phyloP scores from a whole-genome alignment of 257 asterid species.

The Solanum etuberosum region DNA sequence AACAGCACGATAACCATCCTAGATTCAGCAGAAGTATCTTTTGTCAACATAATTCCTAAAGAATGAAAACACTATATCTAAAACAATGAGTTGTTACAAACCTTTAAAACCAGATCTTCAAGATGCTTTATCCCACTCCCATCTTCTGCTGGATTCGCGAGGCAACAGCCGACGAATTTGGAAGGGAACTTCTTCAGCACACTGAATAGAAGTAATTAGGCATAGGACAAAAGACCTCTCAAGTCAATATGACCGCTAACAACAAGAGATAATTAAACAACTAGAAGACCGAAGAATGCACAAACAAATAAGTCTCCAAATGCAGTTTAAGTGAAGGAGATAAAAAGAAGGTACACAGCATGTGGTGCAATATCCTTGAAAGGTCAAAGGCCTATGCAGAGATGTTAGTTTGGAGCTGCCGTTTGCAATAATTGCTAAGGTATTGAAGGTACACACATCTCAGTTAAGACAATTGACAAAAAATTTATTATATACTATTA shows the following conservation, averaged over 20 bases:
- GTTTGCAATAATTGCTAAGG: not conserved
- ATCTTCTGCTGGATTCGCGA: constrained; percentile 85
- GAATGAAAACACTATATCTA: not conserved
- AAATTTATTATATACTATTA: not conserved
- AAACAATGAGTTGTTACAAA: not conserved
- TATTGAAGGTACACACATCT: not conserved
- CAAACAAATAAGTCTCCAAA: not conserved
- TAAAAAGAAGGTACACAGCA: not conserved
- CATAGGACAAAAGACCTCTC: not conserved
- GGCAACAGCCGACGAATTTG: constrained; percentile 81
- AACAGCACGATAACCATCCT: constrained; percentile 88
- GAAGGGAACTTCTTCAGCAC: constrained; percentile 66
- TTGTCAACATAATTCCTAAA: not conserved
- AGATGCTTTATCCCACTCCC: constrained; percentile 61
- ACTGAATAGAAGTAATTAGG: constrained; percentile 23
- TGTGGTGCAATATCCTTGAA: not conserved
- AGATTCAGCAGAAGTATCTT: constrained; percentile 1
- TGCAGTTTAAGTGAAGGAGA: not conserved
- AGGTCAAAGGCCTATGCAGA: not conserved
- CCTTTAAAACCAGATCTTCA: constrained; percentile 58
- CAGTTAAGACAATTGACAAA: not conserved
- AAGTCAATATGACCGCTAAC: not conserved
- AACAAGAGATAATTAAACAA: not conserved
- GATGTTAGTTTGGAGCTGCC: not conserved
- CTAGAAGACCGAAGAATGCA: not conserved